These are phyloP conservation scores for Colletotrichum cordylinicola DNA, from an alignment of 2,329 filamentous ascomycete species.

Conservation along the genomic window DNA sequence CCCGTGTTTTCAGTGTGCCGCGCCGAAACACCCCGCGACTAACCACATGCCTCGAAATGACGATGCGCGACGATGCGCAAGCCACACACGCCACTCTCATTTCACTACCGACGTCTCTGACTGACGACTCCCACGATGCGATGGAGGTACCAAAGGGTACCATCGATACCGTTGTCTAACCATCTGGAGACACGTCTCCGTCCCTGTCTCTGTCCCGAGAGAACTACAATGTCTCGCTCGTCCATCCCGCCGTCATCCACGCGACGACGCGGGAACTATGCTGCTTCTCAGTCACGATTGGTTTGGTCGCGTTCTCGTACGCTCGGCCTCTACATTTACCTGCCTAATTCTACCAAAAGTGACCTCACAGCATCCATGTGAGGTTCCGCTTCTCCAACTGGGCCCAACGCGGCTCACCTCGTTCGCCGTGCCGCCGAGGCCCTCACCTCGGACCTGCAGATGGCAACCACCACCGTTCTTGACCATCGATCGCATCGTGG, in stretches of 20 bases:
- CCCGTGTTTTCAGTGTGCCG: not conserved
- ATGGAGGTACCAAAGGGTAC: not conserved
- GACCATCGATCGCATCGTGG: not conserved
- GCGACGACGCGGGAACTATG: not conserved
- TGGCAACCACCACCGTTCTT: not conserved
- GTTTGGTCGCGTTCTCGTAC: not conserved
- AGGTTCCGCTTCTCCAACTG: not conserved
- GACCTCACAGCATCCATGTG: not conserved
- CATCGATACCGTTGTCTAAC: not conserved
- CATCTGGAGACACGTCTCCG: not conserved
- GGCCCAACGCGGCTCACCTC: not conserved
- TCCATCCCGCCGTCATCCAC: not conserved
- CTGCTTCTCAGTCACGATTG: not conserved
- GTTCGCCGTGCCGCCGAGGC: not conserved
- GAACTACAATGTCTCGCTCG: not conserved
- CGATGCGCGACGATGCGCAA: constrained; percentile 18
- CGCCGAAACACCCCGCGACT: not conserved
- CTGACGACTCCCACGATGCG: not conserved
- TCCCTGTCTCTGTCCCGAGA: not conserved
- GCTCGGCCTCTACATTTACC: not conserved
- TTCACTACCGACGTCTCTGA: not conserved
- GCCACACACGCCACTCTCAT: constrained; percentile 14
- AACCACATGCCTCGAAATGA: constrained; percentile 9
- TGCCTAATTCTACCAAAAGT: not conserved
- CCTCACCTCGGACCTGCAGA: not conserved